Base-by-base conservation (phyloP, 352 stramenopile genomes). In the Phytophthora fragariae region DNA sequence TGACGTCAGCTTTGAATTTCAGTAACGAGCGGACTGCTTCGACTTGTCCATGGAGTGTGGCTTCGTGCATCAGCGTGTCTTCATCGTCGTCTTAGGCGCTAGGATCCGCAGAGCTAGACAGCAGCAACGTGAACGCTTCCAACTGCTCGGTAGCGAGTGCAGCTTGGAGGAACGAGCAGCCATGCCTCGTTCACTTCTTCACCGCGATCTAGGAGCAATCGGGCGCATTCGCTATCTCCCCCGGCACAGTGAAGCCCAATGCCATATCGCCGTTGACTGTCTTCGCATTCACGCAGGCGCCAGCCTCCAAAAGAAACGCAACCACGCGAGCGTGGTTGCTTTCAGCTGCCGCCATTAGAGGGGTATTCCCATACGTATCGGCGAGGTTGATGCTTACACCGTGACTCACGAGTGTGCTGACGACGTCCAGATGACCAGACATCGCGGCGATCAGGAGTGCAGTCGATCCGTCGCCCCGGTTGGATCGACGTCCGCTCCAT, bases 151-250 rank as follows among this genome's bases (percentile, higher is more conserved):
- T 12, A 14, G 5, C 3, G 12, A 64, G 35, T 29, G 57, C 46
- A 37, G 8, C 8, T 47, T 54, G 57, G 29, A 72, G 35, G 12
- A 50, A 12, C 9, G 57, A 57, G 21, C 39, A 66, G 8, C 58
- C 53, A 49, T 15, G 8, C 11, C 15, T 29, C 17, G 37, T 57
- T 62, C 10, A 49, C 47, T 57, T 72, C 57, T 9, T 41, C 66
- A 2, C 66, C 66, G 19, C 47, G 35, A 21, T 68, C 58, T 19
- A 73, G 39, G 27, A 73, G 19, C n/a, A 68, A 15, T 24, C 55
- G 33, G 47, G 63, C 19, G 2, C 27, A 61, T 2, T 63, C 57
- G 2, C 11, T 21, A n/a, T 63, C 27, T 12, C 41, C 58, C 9
- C n/a, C 33, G 3, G 21, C 5, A 54, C 57, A 46, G 66, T 49